Percentiles rank a stretch among this genome's conserved stretches.
phyloP scores from a whole-genome alignment of 257 asterid genomes.

The Solanum peruvianum region DNA sequence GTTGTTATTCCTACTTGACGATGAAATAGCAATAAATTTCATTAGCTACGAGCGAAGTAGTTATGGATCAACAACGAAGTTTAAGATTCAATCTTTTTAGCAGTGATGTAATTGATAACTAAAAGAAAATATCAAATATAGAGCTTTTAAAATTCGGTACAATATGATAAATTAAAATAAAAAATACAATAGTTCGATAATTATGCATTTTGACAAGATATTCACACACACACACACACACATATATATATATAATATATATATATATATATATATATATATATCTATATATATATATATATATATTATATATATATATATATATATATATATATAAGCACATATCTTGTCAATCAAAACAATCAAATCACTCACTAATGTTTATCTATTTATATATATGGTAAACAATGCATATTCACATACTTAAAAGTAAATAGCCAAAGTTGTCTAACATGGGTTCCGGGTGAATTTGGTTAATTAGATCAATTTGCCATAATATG shows the following conservation, averaged over 20 bases:
- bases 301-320: too few species aligned
- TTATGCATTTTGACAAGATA: neutral
- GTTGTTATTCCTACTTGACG: too few species aligned
- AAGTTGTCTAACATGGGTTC: neutral
- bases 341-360: neutral
- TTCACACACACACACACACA: too few species aligned
- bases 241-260: too few species aligned
- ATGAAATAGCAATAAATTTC: too few species aligned
- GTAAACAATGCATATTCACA: neutral
- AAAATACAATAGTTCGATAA: neutral
- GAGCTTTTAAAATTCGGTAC: neutral
- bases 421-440: neutral
- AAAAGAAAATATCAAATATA: neutral
- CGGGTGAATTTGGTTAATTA: neutral
- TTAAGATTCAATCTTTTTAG: too few species aligned
- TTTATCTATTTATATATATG: neutral
- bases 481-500: neutral
- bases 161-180: neutral
- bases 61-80: too few species aligned
- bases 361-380: neutral
- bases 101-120: neutral
- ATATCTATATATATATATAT: too few species aligned
- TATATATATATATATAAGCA: too few species aligned
- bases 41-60: too few species aligned
- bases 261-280: too few species aligned